Conservation (phyloP, 2,329 filamentous ascomycete species). For the Alternaria conjuncta region DNA sequence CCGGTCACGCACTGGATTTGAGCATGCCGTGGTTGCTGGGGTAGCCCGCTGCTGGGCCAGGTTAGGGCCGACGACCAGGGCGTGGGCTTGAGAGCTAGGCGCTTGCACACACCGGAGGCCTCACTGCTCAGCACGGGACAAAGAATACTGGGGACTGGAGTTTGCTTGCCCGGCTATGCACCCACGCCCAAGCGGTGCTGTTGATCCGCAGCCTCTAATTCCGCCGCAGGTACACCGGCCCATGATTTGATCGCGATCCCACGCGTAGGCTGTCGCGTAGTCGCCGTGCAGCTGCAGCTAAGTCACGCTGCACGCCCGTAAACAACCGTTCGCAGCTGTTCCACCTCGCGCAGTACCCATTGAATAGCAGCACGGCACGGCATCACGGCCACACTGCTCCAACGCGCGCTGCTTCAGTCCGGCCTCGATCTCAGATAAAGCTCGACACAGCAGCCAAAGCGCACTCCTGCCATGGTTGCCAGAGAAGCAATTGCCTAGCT, state of each 20-base stretch:
- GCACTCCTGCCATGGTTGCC: conserved; percentile 29
- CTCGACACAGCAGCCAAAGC: conserved; percentile 19
- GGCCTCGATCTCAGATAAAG: conserved; percentile 5
- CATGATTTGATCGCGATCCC: conserved; percentile 20
- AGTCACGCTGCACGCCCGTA: conserved; percentile 15
- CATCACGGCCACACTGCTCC: conserved; percentile 10
- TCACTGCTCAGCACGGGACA: conserved; percentile 33
- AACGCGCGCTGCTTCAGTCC: conserved; percentile 22
- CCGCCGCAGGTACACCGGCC: conserved; percentile 20
- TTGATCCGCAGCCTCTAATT: conserved; percentile 28
- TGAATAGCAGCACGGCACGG: neutral
- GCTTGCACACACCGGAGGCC: conserved; percentile 35
- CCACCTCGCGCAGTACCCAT: neutral
- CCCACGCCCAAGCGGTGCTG: conserved; percentile 23
- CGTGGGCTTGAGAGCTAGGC: conserved; percentile 32
- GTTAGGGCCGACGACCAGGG: conserved; percentile 33
- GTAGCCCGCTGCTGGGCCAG: conserved; percentile 32
- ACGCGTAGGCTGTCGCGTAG: conserved; percentile 1
- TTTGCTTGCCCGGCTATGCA: conserved; percentile 27
- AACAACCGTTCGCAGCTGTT: conserved; percentile 18
- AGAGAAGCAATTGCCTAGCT: conserved; percentile 24
- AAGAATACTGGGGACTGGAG: conserved; percentile 19
- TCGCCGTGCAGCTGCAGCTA: conserved; percentile 16
- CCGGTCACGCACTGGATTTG: conserved; percentile 45
- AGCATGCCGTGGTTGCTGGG: conserved; percentile 40